Percentiles rank a stretch among this genome's conserved stretches.
Conservation (phyloP, 2,329 filamentous ascomycete species). For the Colletotrichum musicola region DNA sequence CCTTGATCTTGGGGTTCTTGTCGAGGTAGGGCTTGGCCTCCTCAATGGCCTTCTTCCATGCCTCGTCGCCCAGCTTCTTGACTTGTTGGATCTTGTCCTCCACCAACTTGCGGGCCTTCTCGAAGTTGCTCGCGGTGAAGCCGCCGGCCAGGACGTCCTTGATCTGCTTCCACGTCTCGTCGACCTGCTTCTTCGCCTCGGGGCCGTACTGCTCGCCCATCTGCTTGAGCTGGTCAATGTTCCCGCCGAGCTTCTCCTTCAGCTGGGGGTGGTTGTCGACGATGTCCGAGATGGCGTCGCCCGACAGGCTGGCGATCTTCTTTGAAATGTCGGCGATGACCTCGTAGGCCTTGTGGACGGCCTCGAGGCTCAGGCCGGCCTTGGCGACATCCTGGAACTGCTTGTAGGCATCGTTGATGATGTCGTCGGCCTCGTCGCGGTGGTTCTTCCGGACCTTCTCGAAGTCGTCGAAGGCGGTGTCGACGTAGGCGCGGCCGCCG, state of each 20-base stretch:
- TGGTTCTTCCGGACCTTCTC: constrained; percentile 77
- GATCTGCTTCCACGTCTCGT: constrained; percentile 77
- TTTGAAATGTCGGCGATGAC: constrained; percentile 72
- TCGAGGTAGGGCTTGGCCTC: constrained; percentile 79
- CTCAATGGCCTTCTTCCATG: constrained; percentile 79
- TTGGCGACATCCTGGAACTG: constrained; percentile 74
- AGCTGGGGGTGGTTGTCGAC: constrained; percentile 80
- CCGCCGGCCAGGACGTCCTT: constrained; percentile 74
- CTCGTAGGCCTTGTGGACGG: constrained; percentile 71
- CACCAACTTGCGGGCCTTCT: constrained; percentile 72
- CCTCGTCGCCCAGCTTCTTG: constrained; percentile 76
- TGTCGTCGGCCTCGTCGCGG: constrained; percentile 76
- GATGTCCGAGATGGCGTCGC: constrained; percentile 73
- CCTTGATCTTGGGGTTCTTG: constrained; percentile 81
- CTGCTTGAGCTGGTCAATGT: constrained; percentile 76
- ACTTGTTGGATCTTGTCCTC: constrained; percentile 78
- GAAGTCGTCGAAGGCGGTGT: constrained; percentile 77
- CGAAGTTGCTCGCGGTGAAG: constrained; percentile 63
- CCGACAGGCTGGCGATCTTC: constrained; percentile 71
- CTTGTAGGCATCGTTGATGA: constrained; percentile 75
- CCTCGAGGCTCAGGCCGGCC: constrained; percentile 71
- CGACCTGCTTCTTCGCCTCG: constrained; percentile 81
- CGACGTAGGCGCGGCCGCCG: constrained; percentile 76
- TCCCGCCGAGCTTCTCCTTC: constrained; percentile 79
- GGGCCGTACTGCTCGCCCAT: constrained; percentile 79